Percentiles rank a stretch among this genome's conserved stretches.
phyloP scores from a whole-genome alignment of 495 filamentous ascomycete genomes.

The Aspergillus avenaceus region DNA sequence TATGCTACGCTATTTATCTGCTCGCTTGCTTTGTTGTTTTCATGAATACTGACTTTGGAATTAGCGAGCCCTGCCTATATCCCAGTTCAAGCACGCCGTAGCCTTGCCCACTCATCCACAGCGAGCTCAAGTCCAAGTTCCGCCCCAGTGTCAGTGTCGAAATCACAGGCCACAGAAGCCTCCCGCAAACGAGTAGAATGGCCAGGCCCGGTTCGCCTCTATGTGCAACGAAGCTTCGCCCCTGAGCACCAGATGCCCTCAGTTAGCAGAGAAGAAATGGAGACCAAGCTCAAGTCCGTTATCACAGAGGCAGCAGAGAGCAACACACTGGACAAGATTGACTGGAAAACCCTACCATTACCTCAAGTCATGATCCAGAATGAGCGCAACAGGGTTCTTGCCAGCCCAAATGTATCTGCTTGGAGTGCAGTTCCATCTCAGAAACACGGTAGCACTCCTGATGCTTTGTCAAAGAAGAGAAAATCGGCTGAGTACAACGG shows the following conservation, averaged over 20 bases:
- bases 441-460: constrained; percentile 12
- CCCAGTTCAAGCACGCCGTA: constrained; percentile 49
- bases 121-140: constrained; percentile 20
- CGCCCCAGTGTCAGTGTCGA: constrained; percentile 24
- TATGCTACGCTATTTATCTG: constrained; percentile 28
- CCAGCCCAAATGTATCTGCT: constrained; percentile 33
- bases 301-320: constrained; percentile 76
- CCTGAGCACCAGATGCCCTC: constrained; percentile 62
- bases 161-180: constrained; percentile 16
- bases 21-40: neutral
- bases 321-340: constrained; percentile 60
- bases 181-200: constrained; percentile 56
- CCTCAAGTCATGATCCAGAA: constrained; percentile 80
- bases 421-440: constrained; percentile 32
- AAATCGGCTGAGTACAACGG: constrained; percentile 67
- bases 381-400: constrained; percentile 54
- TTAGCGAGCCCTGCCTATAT: constrained; percentile 45
- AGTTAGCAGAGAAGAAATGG: constrained; percentile 66
- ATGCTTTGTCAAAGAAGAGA: constrained; percentile 59
- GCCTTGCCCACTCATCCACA: constrained; percentile 26
- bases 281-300: constrained; percentile 76
- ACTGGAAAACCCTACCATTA: constrained; percentile 82
- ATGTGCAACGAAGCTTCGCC: constrained; percentile 81
- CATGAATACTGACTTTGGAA: constrained; percentile 9
- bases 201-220: constrained; percentile 70